A percentile compares a stretch with the other conserved stretches of the same genome.
phyloP scores from a whole-genome alignment of 1,284 basidiomycete genomes.

The Trichosporon inkin region DNA sequence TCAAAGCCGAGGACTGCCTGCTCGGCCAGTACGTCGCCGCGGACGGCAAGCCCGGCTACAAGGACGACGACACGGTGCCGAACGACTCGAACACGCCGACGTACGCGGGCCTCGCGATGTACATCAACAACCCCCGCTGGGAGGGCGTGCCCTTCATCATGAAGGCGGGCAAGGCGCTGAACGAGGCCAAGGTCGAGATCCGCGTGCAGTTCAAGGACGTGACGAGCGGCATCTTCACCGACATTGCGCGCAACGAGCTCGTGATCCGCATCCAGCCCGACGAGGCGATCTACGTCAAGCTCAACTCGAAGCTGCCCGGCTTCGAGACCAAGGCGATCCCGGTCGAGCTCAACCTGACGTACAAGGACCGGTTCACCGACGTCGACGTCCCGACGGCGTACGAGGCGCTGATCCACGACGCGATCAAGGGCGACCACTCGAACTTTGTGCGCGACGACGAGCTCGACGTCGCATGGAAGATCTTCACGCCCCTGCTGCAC shows the following conservation, averaged over 20 bases:
- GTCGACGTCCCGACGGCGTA: slow-evolving; percentile 89
- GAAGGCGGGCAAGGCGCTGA: slow-evolving; percentile 93
- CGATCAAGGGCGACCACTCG: slow-evolving; percentile 61
- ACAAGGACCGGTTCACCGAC: slow-evolving; percentile 87
- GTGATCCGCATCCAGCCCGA: slow-evolving; percentile 92
- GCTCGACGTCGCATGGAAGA: slow-evolving; percentile 94
- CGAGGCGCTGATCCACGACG: slow-evolving; percentile 84
- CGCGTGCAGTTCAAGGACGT: slow-evolving; percentile 96
- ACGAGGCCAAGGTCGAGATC: slow-evolving; percentile 95
- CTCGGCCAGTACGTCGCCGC: slow-evolving; percentile 86
- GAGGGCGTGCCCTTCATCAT: slow-evolving; percentile 96
- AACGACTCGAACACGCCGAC: slow-evolving; percentile 87
- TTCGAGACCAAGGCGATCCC: slow-evolving; percentile 82
- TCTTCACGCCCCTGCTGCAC: slow-evolving; percentile 90
- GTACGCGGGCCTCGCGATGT: slow-evolving; percentile 79
- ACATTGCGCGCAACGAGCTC: slow-evolving; percentile 89
- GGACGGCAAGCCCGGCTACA: slow-evolving; percentile 91
- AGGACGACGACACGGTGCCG: slow-evolving; percentile 91
- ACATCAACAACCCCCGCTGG: slow-evolving; percentile 92
- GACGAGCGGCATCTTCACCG: slow-evolving; percentile 89
- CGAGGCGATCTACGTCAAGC: slow-evolving; percentile 90
- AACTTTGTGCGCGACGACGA: slow-evolving; percentile 91
- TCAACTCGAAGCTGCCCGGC: slow-evolving; percentile 90
- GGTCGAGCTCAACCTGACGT: slow-evolving; percentile 93
- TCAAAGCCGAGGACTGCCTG: slow-evolving; percentile 70